Conservation (phyloP, 2,329 filamentous ascomycete genomes). For the Exophiala alcalophila region DNA sequence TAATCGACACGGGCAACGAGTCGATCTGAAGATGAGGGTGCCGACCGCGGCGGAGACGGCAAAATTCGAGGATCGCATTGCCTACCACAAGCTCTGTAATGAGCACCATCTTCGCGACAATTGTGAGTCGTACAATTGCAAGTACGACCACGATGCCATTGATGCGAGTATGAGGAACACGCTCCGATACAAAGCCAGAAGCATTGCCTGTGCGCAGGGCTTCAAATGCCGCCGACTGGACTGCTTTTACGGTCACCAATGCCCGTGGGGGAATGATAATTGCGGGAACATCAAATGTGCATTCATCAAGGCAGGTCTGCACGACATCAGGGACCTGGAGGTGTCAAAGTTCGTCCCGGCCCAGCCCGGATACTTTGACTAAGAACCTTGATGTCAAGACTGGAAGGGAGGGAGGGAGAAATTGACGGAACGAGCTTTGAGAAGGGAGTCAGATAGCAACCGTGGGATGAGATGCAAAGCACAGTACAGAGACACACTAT, state of each 20-base stretch:
- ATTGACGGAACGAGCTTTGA: too few species aligned
- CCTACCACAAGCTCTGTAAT: constrained; percentile 49
- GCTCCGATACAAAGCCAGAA: constrained; percentile 46
- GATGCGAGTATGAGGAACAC: constrained; percentile 40
- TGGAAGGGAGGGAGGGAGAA: too few species aligned
- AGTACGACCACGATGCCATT: constrained; percentile 48
- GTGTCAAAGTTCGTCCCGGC: constrained; percentile 24
- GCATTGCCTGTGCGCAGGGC: constrained; percentile 42
- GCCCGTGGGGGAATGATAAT: constrained; percentile 24
- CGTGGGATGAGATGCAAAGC: too few species aligned
- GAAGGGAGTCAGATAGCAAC: too few species aligned
- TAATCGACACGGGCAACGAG: constrained; percentile 47
- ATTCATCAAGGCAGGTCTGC: constrained; percentile 21
- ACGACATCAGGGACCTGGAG: constrained; percentile 26
- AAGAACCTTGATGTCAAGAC: too few species aligned
- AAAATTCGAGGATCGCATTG: constrained; percentile 40
- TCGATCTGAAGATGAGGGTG: constrained; percentile 44
- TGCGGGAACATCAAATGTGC: constrained; percentile 24
- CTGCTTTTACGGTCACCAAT: constrained; percentile 48
- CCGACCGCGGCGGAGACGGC: constrained; percentile 40
- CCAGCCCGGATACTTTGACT: background rate
- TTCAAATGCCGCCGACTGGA: constrained; percentile 42
- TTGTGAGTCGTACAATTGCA: constrained; percentile 34
- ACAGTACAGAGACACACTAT: too few species aligned
- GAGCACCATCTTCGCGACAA: constrained; percentile 43